A percentile compares a stretch with the other conserved stretches of the same genome.
Evolutionary conservation across 148 eudicot genomes (phyloP).

Genomic region (Chenopodium quinoa): DNA sequence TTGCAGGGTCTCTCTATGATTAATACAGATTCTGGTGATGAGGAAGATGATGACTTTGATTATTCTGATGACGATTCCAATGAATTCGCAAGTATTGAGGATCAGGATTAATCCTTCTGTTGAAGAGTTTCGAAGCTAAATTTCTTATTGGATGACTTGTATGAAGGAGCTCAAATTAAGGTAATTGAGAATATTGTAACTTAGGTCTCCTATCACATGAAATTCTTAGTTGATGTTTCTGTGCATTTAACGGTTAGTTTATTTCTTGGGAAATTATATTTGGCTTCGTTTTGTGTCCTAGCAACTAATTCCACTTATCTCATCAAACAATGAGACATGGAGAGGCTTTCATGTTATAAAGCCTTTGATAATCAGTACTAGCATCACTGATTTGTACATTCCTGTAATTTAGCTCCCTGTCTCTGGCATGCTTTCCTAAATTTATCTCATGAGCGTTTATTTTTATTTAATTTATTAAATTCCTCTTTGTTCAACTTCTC

Average conservation of each 20-base stretch:
- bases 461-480: too few relatives aligned
- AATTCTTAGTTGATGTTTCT: background rate
- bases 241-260: background rate
- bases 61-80: constrained; percentile 4
- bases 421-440: background rate
- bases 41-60: constrained; percentile 22
- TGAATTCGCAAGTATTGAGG: constrained; percentile 24
- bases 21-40: constrained; percentile 37
- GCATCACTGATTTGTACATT: background rate
- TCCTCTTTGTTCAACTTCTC: too few relatives aligned
- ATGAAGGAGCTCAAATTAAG: constrained; percentile 9
- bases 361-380: background rate
- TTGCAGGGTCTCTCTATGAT: constrained; percentile 49
- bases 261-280: background rate
- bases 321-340: background rate
- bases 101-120: constrained; percentile 22
- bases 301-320: background rate
- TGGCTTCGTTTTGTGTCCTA: background rate
- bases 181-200: constrained; percentile 9
- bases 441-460: background rate
- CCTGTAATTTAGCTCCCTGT: background rate
- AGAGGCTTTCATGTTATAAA: background rate
- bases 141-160: background rate
- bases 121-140: constrained; percentile 9
- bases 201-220: background rate